Conservation (phyloP, 441 rosid species). For the Hypseocharis bilobata region DNA sequence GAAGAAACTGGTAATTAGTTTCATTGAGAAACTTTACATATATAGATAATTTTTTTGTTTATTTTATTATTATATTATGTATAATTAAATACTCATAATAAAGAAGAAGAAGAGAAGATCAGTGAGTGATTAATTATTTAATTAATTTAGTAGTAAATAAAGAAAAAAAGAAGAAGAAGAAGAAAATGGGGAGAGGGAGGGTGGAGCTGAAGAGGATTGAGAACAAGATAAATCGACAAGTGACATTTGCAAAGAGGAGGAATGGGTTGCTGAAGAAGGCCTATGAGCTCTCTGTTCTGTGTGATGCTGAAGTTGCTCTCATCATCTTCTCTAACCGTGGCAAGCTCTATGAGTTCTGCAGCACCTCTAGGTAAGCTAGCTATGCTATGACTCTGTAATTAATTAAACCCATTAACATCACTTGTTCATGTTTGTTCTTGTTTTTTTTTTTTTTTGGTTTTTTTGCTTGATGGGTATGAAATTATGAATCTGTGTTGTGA, state of each 20-base stretch:
- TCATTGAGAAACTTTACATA: too few species aligned
- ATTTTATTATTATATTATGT: neutral
- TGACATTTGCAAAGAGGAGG: slow-evolving; percentile 81
- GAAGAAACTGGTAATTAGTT: too few species aligned
- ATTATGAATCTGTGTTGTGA: too few species aligned
- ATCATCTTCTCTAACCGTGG: slow-evolving; percentile 83
- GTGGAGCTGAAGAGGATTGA: slow-evolving; percentile 89
- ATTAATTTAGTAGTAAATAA: neutral
- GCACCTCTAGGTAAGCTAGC: slow-evolving; percentile 57
- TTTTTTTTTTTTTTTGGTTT: neutral
- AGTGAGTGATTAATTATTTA: too few species aligned
- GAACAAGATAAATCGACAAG: slow-evolving; percentile 80
- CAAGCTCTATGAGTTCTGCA: slow-evolving; percentile 81
- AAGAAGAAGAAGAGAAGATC: neutral
- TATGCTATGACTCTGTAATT: too few species aligned
- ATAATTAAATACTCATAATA: neutral
- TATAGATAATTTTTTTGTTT: neutral
- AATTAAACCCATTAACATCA: too few species aligned
- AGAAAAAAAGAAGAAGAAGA: neutral
- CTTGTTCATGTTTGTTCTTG: too few species aligned
- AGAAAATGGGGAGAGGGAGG: slow-evolving; percentile 71
- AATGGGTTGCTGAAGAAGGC: slow-evolving; percentile 90
- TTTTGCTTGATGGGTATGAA: neutral
- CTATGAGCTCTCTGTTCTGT: slow-evolving; percentile 71
- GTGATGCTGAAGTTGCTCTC: slow-evolving; percentile 83